These are phyloP conservation scores for Sanghuangporus baumii DNA, from an alignment of 1,284 basidiomycete species.

Conservation along the genomic window DNA sequence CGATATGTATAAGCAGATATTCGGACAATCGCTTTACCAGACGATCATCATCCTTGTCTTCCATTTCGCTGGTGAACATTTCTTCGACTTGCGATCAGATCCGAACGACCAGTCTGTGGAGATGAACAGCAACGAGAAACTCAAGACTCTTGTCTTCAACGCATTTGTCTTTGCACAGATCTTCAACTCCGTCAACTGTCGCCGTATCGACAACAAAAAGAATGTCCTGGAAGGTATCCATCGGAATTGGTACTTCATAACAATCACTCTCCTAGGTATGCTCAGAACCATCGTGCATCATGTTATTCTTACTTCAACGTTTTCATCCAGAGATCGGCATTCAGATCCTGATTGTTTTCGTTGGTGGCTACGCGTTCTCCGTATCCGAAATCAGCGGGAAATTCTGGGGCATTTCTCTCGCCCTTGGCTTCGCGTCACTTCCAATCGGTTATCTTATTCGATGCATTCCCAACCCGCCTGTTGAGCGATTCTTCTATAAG, in stretches of 20 bases:
- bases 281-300: background rate
- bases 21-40: conserved; percentile 88
- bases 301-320: background rate
- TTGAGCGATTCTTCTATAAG: conserved; percentile 68
- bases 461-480: conserved; percentile 73
- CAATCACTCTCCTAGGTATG: conserved; percentile 79
- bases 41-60: conserved; percentile 81
- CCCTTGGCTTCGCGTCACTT: conserved; percentile 80
- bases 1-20: conserved; percentile 93
- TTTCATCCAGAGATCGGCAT: conserved; percentile 66
- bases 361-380: conserved; percentile 89
- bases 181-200: conserved; percentile 90
- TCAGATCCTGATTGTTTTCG: conserved; percentile 86
- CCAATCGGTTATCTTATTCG: conserved; percentile 85
- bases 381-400: conserved; percentile 75
- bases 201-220: conserved; percentile 78
- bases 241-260: conserved; percentile 82
- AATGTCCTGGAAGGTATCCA: conserved; percentile 87
- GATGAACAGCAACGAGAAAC: conserved; percentile 41
- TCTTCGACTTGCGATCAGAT: conserved; percentile 56
- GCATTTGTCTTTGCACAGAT: conserved; percentile 95
- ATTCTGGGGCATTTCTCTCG: conserved; percentile 92
- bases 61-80: conserved; percentile 76
- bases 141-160: conserved; percentile 93
- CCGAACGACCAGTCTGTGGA: conserved; percentile 27